Evolutionary conservation across 495 filamentous ascomycete species (phyloP), one percentile per base, ranked within the genome.

Genomic region (Hypoxylon perforatum): DNA sequence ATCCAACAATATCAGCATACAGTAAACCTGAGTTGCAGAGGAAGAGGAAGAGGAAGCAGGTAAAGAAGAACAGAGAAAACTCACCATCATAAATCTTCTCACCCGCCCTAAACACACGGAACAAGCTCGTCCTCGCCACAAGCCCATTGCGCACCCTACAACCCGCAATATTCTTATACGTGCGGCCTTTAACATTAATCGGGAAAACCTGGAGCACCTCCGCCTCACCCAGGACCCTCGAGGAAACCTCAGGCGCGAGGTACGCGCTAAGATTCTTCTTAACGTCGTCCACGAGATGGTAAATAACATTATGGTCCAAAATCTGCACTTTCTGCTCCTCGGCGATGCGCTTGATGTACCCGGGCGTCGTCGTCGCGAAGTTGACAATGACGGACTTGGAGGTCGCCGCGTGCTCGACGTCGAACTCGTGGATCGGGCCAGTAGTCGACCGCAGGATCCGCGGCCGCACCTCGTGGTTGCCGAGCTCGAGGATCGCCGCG

Each of bases 271-370:
- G 70, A 36, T 78, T 83, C 0, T 75, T 85, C 73, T 87, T 90
- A 47, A 97, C 89, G 53, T 92, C 90, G 70, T 98, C 94, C 9
- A 92, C 86, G 9, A 98, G 82, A 56, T 90, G 88, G 75, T 99
- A 98, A 67, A 99, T 99, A 67, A 99, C 87, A 64, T 90, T 97
- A 72, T 94, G 88, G 51, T 97, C 88, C 65, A 97, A 70, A 19
- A 99, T 90, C 41, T 76, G 79, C 33, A 99, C 93, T 9, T 88
- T 86, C 47, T 83, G 80, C 1, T 78, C 72, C 61, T 91, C 88
- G 0, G 95, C 95, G 71, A 90, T 79, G 7, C 85, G 83, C 35
- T 81, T 77, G 61, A 97, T 91, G 57, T 87, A 76, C 2, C 86
- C 84, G 10, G 93, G 88, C 15, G 92, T 81, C 6, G 81, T 69